Evolutionary conservation across 345 rosid genomes (phyloP).

Genomic region (Camelina sativa): DNA sequence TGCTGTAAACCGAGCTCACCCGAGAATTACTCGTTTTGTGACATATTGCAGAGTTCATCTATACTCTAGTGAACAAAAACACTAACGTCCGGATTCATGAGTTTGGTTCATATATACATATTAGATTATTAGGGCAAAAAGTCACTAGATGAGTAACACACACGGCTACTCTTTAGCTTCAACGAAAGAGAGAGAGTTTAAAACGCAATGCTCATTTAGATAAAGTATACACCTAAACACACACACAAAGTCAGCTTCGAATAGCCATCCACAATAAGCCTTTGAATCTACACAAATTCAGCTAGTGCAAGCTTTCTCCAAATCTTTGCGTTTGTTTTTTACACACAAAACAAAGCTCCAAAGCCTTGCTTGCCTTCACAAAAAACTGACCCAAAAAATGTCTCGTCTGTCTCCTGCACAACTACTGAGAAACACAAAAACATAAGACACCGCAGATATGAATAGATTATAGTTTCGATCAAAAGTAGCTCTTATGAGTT

Average conservation of each 20-base stretch:
- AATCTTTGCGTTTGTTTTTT: constrained; percentile 10
- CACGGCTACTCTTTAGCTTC: neutral
- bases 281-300: constrained; percentile 16
- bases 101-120: neutral
- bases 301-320: constrained; percentile 34
- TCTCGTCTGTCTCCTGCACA: constrained; percentile 38
- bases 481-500: constrained; percentile 11
- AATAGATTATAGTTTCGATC: constrained; percentile 13
- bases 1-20: neutral
- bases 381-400: constrained; percentile 38
- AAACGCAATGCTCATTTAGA: neutral
- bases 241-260: constrained; percentile 37
- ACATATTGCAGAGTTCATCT: neutral
- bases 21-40: neutral
- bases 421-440: constrained; percentile 28
- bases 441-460: constrained; percentile 4
- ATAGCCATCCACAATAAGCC: constrained; percentile 28
- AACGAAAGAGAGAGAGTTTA: constrained; percentile 15
- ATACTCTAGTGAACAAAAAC: neutral
- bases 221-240: constrained; percentile 26
- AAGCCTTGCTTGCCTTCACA: constrained; percentile 37
- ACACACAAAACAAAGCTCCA: constrained; percentile 32
- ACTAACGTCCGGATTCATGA: neutral
- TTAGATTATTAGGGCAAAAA: neutral
- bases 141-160: constrained; percentile 1